Evolutionary conservation across 2,329 filamentous ascomycete species (phyloP).

Genomic region (Cercospora sp.): DNA sequence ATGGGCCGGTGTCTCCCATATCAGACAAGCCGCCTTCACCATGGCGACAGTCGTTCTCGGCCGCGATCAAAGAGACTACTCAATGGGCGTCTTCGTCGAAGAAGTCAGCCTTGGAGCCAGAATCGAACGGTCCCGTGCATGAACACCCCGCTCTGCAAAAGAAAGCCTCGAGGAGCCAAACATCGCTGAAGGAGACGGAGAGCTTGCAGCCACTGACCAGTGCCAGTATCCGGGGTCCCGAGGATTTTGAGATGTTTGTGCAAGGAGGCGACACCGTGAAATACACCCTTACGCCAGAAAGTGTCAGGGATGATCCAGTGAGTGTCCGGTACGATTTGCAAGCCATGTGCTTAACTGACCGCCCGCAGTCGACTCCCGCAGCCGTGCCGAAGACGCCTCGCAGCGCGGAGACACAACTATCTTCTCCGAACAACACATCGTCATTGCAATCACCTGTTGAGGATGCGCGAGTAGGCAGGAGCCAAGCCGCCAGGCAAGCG

Average conservation of each 20-base stretch:
- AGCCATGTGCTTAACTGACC: constrained; percentile 5
- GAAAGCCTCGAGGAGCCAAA: constrained; percentile 25
- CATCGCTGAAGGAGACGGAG: constrained; percentile 14
- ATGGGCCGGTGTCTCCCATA: constrained; percentile 9
- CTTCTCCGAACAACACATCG: constrained; percentile 17
- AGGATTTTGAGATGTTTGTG: constrained; percentile 51
- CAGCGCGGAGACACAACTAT: constrained; percentile 16
- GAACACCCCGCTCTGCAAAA: constrained; percentile 33
- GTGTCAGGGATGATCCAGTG: constrained; percentile 47
- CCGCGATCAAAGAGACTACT: constrained; percentile 20
- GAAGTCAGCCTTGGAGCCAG: constrained; percentile 17
- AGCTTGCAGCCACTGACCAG: constrained; percentile 31
- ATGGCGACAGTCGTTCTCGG: constrained; percentile 25
- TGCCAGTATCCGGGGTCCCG: constrained; percentile 37
- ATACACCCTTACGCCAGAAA: constrained; percentile 52
- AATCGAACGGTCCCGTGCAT: constrained; percentile 24
- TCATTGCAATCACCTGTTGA: constrained; percentile 9
- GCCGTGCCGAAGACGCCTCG: constrained; percentile 20
- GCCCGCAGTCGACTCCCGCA: constrained; percentile 17
- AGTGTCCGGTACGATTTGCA: constrained; percentile 29
- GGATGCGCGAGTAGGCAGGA: constrained; percentile 26
- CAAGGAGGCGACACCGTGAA: constrained; percentile 52
- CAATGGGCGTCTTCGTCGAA: constrained; percentile 18
- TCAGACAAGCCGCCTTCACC: constrained; percentile 22
- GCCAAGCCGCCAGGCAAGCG: constrained; percentile 26